Evolutionary conservation across 768 basidiomycete species (phyloP).

Genomic region (Leccinum arenicola): DNA sequence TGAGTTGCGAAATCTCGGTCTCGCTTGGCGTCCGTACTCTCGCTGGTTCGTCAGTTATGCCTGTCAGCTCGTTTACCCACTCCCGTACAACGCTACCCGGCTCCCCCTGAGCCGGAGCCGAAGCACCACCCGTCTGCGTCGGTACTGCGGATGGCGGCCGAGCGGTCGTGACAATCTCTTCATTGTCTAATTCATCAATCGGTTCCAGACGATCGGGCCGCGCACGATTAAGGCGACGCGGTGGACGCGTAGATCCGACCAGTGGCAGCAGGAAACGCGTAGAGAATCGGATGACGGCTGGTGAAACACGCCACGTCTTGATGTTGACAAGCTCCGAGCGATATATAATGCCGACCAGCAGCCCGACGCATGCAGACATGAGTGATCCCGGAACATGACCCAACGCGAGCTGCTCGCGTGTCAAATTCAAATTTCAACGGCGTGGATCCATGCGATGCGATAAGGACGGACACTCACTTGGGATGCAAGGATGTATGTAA

Average conservation of each 20-base stretch:
- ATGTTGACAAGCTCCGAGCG: constrained; percentile 79
- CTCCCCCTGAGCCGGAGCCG: constrained; percentile 21
- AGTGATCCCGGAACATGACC: constrained; percentile 66
- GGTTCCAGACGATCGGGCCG: constrained; percentile 52
- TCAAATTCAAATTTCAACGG: neutral
- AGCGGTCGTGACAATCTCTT: constrained; percentile 67
- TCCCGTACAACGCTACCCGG: constrained; percentile 58
- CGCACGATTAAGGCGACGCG: constrained; percentile 69
- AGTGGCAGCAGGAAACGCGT: constrained; percentile 61
- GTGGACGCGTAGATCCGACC: constrained; percentile 60
- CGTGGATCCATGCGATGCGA: neutral
- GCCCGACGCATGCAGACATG: constrained; percentile 58
- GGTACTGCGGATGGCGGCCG: constrained; percentile 34
- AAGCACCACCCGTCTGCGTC: constrained; percentile 20
- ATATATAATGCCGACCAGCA: constrained; percentile 74
- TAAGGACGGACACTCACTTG: constrained; percentile 50
- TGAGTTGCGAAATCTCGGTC: constrained; percentile 70
- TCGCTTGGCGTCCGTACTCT: constrained; percentile 72
- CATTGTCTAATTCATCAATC: constrained; percentile 34
- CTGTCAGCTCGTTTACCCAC: constrained; percentile 80
- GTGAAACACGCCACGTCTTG: constrained; percentile 77
- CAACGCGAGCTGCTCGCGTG: constrained; percentile 55
- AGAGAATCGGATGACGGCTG: constrained; percentile 51
- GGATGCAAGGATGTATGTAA: constrained; percentile 65
- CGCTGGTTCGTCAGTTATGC: constrained; percentile 51